phyloP scores from a whole-genome alignment of 2,329 filamentous ascomycete genomes.

The Paecilomyces dactylethromorphus region DNA sequence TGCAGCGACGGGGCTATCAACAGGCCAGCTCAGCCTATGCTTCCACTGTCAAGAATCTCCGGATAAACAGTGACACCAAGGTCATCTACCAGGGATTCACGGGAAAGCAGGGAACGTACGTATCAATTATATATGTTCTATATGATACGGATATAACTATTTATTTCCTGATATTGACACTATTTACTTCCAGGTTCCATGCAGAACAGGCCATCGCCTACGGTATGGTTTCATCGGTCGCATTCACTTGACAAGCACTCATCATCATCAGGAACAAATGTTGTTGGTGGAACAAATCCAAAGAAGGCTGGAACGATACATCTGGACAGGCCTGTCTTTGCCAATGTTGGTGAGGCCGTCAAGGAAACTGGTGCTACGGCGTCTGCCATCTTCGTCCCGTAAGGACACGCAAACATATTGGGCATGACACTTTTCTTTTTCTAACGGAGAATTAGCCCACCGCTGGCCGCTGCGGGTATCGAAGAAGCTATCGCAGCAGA shows the following conservation, averaged over 20 bases:
- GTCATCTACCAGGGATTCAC: constrained; percentile 97
- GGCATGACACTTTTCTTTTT: constrained; percentile 6
- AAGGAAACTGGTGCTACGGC: constrained; percentile 87
- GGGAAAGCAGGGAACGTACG: constrained; percentile 89
- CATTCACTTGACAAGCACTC: constrained; percentile 8
- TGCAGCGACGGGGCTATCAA: constrained; percentile 68
- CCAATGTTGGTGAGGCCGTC: constrained; percentile 77
- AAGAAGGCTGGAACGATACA: constrained; percentile 94
- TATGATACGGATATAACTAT: neutral
- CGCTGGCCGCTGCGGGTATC: constrained; percentile 87
- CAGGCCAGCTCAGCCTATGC: constrained; percentile 64
- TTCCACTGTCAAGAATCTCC: constrained; percentile 74
- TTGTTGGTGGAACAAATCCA: constrained; percentile 96
- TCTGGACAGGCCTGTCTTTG: constrained; percentile 88
- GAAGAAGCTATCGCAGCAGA: constrained; percentile 93
- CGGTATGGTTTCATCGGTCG: constrained; percentile 51
- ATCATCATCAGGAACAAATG: constrained; percentile 69
- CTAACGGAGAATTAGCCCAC: constrained; percentile 55
- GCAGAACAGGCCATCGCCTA: constrained; percentile 97
- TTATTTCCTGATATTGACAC: constrained; percentile 23
- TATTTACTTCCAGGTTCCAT: constrained; percentile 66
- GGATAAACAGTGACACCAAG: constrained; percentile 88
- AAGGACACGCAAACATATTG: constrained; percentile 25
- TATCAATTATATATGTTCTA: constrained; percentile 21
- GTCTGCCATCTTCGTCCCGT: constrained; percentile 95